phyloP scores from a whole-genome alignment of 1,139 yeast genomes.

The Tardiomyces digboiensis region DNA sequence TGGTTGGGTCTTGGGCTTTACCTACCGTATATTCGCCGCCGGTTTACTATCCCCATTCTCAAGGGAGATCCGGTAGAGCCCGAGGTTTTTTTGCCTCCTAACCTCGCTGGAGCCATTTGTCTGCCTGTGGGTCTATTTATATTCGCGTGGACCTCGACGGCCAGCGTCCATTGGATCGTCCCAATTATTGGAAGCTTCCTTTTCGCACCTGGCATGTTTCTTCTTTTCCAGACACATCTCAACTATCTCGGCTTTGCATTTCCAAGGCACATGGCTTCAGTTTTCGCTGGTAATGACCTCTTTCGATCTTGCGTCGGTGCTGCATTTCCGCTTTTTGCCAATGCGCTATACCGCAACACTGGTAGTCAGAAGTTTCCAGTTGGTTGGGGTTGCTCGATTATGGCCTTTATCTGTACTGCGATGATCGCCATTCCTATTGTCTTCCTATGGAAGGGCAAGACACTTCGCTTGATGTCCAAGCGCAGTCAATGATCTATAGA shows the following conservation, averaged over 20 bases:
- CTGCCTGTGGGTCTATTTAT: slow-evolving; percentile 65
- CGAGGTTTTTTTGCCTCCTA: slow-evolving; percentile 24
- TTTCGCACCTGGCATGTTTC: slow-evolving; percentile 63
- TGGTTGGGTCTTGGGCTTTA: slow-evolving; percentile 13
- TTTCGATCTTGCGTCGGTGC: slow-evolving; percentile 47
- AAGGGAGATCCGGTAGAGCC: slow-evolving; percentile 21
- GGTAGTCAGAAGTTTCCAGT: slow-evolving; percentile 15
- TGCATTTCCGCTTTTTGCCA: slow-evolving; percentile 54
- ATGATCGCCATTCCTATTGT: not conserved
- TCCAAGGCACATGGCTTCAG: slow-evolving; percentile 62
- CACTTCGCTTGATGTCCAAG: not conserved
- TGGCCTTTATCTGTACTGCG: not conserved
- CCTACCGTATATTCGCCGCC: slow-evolving; percentile 4
- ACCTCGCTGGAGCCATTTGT: slow-evolving; percentile 44
- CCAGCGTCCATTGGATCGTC: slow-evolving; percentile 67
- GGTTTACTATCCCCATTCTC: slow-evolving; percentile 2
- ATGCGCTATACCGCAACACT: slow-evolving; percentile 38
- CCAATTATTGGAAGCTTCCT: slow-evolving; percentile 70
- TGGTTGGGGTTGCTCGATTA: not conserved
- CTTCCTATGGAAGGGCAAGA: not conserved
- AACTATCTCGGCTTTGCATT: slow-evolving; percentile 64
- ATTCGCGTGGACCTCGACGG: slow-evolving; percentile 70
- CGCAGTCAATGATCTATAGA: not conserved
- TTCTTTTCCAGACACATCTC: slow-evolving; percentile 64
- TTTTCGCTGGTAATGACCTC: slow-evolving; percentile 47